Percentiles rank a stretch among this genome's conserved stretches.
Conservation (phyloP, 345 rosid species). For the Rhizophora mangle region DNA sequence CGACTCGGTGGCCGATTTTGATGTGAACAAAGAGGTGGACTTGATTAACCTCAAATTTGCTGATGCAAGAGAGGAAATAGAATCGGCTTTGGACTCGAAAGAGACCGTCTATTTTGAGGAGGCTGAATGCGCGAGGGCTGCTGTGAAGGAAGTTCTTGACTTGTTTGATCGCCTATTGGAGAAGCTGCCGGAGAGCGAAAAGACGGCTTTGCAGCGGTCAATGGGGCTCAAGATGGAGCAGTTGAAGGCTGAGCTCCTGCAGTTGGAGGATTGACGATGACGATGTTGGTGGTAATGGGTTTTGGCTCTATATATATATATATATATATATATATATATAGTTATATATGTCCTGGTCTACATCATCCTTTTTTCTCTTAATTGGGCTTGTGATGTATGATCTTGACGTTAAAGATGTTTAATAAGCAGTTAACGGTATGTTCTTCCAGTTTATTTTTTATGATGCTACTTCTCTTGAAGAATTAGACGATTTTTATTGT, state of each 20-base stretch:
- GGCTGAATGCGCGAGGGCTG: constrained; percentile 80
- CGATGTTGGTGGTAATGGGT: constrained; percentile 6
- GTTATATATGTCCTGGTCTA: neutral
- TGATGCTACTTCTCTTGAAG: no score
- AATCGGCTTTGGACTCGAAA: constrained; percentile 93
- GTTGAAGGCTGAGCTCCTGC: constrained; percentile 82
- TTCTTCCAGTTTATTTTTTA: no score
- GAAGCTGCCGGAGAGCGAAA: constrained; percentile 58
- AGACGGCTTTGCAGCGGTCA: constrained; percentile 64
- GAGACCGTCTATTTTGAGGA: constrained; percentile 96
- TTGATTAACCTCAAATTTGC: constrained; percentile 82
- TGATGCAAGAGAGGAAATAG: constrained; percentile 97
- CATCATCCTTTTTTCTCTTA: neutral
- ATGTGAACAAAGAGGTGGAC: constrained; percentile 73
- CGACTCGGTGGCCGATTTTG: constrained; percentile 30
- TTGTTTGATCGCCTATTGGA: constrained; percentile 55
- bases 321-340: no score
- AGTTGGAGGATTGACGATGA: constrained; percentile 65
- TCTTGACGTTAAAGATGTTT: no score
- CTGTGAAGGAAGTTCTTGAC: constrained; percentile 64
- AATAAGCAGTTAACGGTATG: no score
- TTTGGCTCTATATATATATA: neutral
- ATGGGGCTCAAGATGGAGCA: constrained; percentile 99
- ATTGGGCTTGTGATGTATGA: no score
- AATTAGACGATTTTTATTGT: no score